Base-by-base conservation (phyloP, 768 basidiomycete genomes). In the Paxillus involutus region DNA sequence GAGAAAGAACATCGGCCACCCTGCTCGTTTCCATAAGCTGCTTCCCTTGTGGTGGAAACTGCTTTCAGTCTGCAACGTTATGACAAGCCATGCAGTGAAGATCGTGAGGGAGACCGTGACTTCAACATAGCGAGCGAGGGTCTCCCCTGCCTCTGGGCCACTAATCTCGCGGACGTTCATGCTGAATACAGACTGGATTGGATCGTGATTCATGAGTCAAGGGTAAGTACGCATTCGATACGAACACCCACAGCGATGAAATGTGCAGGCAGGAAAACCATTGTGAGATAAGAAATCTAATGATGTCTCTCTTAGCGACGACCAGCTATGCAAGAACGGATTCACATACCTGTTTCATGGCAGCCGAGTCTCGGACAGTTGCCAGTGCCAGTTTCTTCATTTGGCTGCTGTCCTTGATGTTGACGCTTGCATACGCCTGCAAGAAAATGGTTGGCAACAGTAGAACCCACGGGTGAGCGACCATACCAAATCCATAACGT, bases 391-490 rank as follows among this genome's bases (percentile, higher is more conserved):
- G 73, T 24, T 73, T 53, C 48, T 77, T 68, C 80, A 82, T 83
- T 16, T 73, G 71, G 51, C 57, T 73, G 63, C 79, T 83, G 55
- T 86, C 84, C 1, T 70, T 70, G 46, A 85, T 81, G 56, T 82
- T 85, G 24, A 85, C 81, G 41, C 69, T 79, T 43, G 80, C 80
- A 60, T 85, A 85, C 9, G 81, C 83, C 84, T 84, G 47, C 4
- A 30, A 35, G 24, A 26, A 39, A 0, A 14, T 16, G 6, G 36
- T 57, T 19, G 30, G 46, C 13, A 46, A 17, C 16, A 9, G 17
- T 13, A 40, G 43, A 41, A 14, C 7, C 42, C 24, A 24, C 10
- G 4, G 26, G 26, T 26, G 6, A 48, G 10, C 4, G 13, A 39
- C 49, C 66, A 3, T 45, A 72, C 71, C 59, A 73, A 49, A 43